Percentiles rank a stretch among this genome's conserved stretches.
Evolutionary conservation across 2,329 filamentous ascomycete genomes (phyloP).

Genomic region (Coleophoma eucalyptorum): DNA sequence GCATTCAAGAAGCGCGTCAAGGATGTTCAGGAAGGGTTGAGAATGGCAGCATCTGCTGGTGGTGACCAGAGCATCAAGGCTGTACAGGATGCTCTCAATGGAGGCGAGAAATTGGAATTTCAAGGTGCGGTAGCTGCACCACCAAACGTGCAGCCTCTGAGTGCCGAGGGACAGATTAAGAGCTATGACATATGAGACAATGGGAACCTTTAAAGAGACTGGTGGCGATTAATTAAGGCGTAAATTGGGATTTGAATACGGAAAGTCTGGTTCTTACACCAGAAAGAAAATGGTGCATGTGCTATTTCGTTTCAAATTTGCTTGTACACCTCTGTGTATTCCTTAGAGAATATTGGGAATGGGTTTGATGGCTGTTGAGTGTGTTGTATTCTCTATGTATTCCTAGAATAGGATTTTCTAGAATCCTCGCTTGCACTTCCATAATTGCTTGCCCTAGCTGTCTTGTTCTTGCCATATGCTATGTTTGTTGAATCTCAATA

Average conservation of each 20-base stretch:
- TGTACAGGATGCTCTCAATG: constrained; percentile 26
- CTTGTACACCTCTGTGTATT: too few relatives aligned
- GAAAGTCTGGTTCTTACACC: constrained; percentile 13
- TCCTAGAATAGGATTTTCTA: constrained; percentile 6
- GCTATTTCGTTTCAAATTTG: constrained; percentile 7
- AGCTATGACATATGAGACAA: constrained; percentile 27
- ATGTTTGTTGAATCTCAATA: too few relatives aligned
- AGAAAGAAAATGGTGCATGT: constrained; percentile 15
- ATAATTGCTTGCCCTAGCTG: too few relatives aligned
- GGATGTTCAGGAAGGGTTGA: constrained; percentile 75
- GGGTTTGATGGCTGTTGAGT: constrained; percentile 3
- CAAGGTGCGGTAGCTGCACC: constrained; percentile 37
- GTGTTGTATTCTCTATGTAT: constrained; percentile 14
- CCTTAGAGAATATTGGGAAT: constrained; percentile 13
- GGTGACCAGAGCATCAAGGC: constrained; percentile 29
- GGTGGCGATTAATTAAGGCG: background rate
- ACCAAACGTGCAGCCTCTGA: constrained; percentile 48
- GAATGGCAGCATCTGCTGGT: constrained; percentile 37
- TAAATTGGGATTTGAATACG: constrained; percentile 4
- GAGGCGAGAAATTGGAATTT: constrained; percentile 46
- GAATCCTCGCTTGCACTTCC: too few relatives aligned
- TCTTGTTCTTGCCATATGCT: too few relatives aligned
- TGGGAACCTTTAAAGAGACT: background rate
- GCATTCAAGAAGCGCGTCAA: constrained; percentile 84
- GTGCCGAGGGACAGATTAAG: constrained; percentile 51